Evolutionary conservation across 75 land plant genomes (phyloP).

Genomic region (Picea sitchensis): DNA sequence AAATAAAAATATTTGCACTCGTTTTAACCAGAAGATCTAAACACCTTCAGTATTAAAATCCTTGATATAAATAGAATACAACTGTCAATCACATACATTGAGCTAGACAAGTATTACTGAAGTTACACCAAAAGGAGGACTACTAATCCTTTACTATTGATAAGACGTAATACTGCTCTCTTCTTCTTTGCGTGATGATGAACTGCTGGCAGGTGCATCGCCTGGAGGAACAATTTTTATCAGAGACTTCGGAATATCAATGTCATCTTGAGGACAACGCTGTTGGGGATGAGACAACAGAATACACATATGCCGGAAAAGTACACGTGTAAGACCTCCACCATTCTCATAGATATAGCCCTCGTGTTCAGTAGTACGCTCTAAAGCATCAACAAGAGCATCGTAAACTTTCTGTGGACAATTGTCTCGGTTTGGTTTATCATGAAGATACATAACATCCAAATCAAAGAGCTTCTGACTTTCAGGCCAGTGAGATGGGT

Average conservation of each 20-base stretch:
- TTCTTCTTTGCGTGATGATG: slow-evolving; percentile 5
- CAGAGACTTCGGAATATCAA: slow-evolving; percentile 65
- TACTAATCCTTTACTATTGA: background rate
- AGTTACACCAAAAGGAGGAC: background rate
- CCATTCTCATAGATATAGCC: slow-evolving; percentile 93
- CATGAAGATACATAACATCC: slow-evolving; percentile 91
- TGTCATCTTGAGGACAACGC: slow-evolving; percentile 73
- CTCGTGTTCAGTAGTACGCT: slow-evolving; percentile 73
- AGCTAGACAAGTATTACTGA: background rate
- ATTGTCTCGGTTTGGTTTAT: slow-evolving; percentile 82
- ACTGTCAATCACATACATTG: background rate
- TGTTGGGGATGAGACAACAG: slow-evolving; percentile 86
- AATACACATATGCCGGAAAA: slow-evolving; percentile 66
- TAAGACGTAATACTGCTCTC: background rate
- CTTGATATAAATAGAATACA: slow-evolving; percentile 3
- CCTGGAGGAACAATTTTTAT: slow-evolving; percentile 14
- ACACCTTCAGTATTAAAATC: background rate
- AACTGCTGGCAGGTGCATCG: background rate
- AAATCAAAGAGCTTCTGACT: slow-evolving; percentile 61
- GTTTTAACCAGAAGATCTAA: background rate
- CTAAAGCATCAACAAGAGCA: slow-evolving; percentile 81
- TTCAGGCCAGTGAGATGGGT: slow-evolving; percentile 43
- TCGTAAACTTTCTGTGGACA: slow-evolving; percentile 95
- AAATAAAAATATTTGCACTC: background rate
- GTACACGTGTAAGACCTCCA: slow-evolving; percentile 61